These are phyloP conservation scores for Dendrobium nobile DNA, from an alignment of 106 monocot species.

Conservation along the genomic window DNA sequence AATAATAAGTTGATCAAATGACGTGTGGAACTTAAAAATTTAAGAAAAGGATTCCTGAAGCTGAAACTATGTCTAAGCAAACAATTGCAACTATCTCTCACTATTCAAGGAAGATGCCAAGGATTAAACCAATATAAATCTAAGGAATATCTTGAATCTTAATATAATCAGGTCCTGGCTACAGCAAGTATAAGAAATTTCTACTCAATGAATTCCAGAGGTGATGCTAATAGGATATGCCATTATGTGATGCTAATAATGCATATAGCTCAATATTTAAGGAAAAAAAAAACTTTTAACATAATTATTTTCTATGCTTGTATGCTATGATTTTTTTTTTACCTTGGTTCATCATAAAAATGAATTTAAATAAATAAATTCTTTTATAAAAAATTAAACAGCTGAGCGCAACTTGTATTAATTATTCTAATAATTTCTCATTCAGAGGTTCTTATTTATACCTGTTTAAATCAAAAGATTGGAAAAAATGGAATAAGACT, in stretches of 20 bases:
- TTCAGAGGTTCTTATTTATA: background rate
- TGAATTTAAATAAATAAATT: background rate
- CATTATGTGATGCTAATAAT: background rate
- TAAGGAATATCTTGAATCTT: background rate
- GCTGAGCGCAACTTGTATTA: background rate
- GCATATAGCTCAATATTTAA: background rate
- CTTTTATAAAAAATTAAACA: background rate
- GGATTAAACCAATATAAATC: background rate
- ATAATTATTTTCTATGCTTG: slow-evolving; percentile 1
- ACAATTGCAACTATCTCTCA: background rate
- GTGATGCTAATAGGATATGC: background rate
- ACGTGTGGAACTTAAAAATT: background rate
- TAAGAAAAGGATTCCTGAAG: background rate
- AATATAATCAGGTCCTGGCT: background rate
- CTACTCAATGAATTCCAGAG: background rate
- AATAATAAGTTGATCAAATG: background rate
- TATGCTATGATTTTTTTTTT: background rate
- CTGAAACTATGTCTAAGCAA: background rate
- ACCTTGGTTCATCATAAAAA: background rate
- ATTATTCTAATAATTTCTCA: background rate
- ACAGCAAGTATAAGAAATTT: background rate
- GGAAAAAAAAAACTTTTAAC: background rate
- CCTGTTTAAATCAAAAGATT: background rate
- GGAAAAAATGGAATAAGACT: background rate
- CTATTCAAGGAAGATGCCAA: background rate